A percentile compares a stretch with the other conserved stretches of the same genome.
Evolutionary conservation across 768 basidiomycete species (phyloP).

Genomic region (Termitomyces sp.): DNA sequence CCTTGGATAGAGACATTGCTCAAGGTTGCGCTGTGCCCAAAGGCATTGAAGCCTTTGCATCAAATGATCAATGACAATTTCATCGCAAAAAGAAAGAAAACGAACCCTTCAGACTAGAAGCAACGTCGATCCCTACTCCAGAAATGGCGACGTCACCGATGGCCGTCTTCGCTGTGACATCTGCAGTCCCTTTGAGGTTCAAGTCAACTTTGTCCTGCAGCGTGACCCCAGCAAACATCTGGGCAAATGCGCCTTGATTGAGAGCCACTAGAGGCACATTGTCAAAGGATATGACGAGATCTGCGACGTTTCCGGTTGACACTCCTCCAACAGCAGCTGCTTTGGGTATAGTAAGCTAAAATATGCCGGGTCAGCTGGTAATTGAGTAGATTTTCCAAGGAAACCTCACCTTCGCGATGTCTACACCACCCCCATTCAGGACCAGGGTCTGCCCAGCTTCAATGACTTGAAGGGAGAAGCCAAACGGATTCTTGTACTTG

Average conservation of each 20-base stretch:
- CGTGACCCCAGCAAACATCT: slow-evolving; percentile 60
- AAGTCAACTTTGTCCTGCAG: slow-evolving; percentile 44
- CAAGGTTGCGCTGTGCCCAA: slow-evolving; percentile 50
- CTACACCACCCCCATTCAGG: slow-evolving; percentile 43
- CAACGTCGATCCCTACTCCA: slow-evolving; percentile 61
- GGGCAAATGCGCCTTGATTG: slow-evolving; percentile 50
- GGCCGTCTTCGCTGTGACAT: slow-evolving; percentile 57
- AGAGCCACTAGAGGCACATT: slow-evolving; percentile 56
- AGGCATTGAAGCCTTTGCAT: slow-evolving; percentile 54
- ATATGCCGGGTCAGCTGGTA: background rate
- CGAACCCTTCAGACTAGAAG: slow-evolving; percentile 52
- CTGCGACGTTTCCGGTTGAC: slow-evolving; percentile 67
- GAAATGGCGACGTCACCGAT: slow-evolving; percentile 68
- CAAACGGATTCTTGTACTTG: slow-evolving; percentile 72
- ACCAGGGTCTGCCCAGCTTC: slow-evolving; percentile 54
- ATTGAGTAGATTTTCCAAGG: background rate
- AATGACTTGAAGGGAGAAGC: slow-evolving; percentile 68
- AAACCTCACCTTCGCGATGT: slow-evolving; percentile 50
- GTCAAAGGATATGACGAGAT: slow-evolving; percentile 56
- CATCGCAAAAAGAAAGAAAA: background rate
- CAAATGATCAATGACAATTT: background rate
- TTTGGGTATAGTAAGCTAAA: slow-evolving; percentile 51
- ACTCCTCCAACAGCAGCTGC: slow-evolving; percentile 53
- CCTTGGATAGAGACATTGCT: slow-evolving; percentile 60
- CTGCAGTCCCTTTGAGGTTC: slow-evolving; percentile 52